Evolutionary conservation across 768 basidiomycete species (phyloP).

Genomic region (Amanita rubescens): DNA sequence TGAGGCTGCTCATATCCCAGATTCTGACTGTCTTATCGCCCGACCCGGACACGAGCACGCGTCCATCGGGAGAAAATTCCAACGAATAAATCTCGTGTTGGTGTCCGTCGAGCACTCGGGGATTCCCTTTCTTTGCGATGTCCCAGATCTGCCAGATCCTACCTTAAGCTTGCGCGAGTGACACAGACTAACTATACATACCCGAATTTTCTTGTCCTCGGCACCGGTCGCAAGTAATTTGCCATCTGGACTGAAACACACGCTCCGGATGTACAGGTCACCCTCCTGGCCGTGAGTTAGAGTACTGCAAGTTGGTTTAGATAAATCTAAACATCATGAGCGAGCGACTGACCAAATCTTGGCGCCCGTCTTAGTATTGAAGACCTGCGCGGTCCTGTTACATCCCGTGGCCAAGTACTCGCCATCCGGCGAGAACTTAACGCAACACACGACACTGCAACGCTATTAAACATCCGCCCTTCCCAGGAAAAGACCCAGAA

Average conservation of each 20-base stretch:
- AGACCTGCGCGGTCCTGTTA: constrained; percentile 93
- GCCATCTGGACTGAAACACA: constrained; percentile 85
- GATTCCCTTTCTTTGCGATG: constrained; percentile 71
- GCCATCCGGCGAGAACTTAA: constrained; percentile 90
- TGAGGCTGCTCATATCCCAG: constrained; percentile 34
- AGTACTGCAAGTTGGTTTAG: constrained; percentile 13
- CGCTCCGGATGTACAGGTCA: constrained; percentile 48
- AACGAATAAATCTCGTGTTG: constrained; percentile 92
- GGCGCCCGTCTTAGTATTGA: constrained; percentile 79
- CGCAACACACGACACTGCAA: constrained; percentile 67
- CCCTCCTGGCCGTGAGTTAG: constrained; percentile 21
- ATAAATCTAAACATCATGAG: not conserved
- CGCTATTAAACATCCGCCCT: not conserved
- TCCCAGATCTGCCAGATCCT: constrained; percentile 72
- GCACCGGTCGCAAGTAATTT: constrained; percentile 86
- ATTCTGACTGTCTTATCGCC: constrained; percentile 54
- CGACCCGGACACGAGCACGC: constrained; percentile 82
- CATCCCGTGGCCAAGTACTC: constrained; percentile 92
- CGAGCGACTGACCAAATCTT: constrained; percentile 65
- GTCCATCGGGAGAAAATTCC: constrained; percentile 83
- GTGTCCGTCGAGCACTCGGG: constrained; percentile 80
- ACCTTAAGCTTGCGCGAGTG: constrained; percentile 11
- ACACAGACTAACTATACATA: constrained; percentile 27
- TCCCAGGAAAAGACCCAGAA: constrained; percentile 14
- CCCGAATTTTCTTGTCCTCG: constrained; percentile 84